phyloP scores from a whole-genome alignment of 1,284 basidiomycete genomes.

The Lentinus polychrous region DNA sequence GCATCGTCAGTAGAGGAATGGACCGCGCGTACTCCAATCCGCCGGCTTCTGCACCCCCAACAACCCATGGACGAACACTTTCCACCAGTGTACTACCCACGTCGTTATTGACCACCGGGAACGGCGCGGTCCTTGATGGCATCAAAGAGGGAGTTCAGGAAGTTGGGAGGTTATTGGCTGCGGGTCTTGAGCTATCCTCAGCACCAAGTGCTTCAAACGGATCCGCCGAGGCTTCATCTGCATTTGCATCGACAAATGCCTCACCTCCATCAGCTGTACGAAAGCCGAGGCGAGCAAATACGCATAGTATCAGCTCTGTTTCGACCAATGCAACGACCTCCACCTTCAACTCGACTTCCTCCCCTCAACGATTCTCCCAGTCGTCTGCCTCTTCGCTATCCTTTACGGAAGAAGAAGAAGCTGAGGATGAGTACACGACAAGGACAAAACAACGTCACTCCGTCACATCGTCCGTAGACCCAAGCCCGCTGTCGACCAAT shows the following conservation, averaged over 20 bases:
- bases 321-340: conserved; percentile 21
- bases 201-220: conserved; percentile 13
- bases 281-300: conserved; percentile 14
- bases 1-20: conserved; percentile 60
- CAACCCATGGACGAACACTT: background rate
- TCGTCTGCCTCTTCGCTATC: conserved; percentile 30
- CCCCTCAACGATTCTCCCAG: conserved; percentile 35
- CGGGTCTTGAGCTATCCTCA: conserved; percentile 29
- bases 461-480: conserved; percentile 13
- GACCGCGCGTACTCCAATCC: conserved; percentile 26
- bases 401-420: conserved; percentile 10
- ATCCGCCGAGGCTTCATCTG: conserved; percentile 9
- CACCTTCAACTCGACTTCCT: conserved; percentile 11
- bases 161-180: conserved; percentile 43
- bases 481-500: conserved; percentile 10
- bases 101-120: conserved; percentile 11
- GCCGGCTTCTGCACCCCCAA: conserved; percentile 9
- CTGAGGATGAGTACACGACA: conserved; percentile 7
- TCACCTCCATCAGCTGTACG: conserved; percentile 5
- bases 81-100: conserved; percentile 4
- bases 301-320: conserved; percentile 21
- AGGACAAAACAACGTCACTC: background rate
- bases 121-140: conserved; percentile 42
- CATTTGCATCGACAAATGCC: conserved; percentile 9
- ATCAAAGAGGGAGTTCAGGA: conserved; percentile 62